Percentiles rank a stretch among this genome's conserved stretches.
These are phyloP conservation scores for Paramyrothecium sp. DNA, from an alignment of 2,329 filamentous ascomycete species.

Conservation along the genomic window DNA sequence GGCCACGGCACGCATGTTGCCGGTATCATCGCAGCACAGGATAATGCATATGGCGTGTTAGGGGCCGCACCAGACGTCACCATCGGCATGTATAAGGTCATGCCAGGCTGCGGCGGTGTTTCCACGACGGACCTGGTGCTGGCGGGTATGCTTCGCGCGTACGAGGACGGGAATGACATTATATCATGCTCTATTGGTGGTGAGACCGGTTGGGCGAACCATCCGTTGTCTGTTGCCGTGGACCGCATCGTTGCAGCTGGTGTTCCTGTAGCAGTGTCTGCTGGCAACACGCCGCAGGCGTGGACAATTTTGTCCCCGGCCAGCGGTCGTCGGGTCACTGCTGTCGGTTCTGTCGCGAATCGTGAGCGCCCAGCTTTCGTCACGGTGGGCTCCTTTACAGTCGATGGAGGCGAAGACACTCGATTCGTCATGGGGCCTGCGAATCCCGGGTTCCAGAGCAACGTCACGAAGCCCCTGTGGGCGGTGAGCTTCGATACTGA, in stretches of 20 bases:
- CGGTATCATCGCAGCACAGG: not conserved
- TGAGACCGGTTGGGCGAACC: not conserved
- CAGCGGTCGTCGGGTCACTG: not conserved
- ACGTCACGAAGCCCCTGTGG: not conserved
- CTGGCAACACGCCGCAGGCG: not conserved
- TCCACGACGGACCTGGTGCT: constrained; percentile 54
- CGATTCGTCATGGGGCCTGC: not conserved
- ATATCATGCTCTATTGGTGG: constrained; percentile 49
- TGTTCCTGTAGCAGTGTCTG: not conserved
- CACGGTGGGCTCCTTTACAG: not conserved
- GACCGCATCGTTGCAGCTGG: not conserved
- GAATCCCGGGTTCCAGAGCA: not conserved
- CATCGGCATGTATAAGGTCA: constrained; percentile 52
- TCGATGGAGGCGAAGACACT: not conserved
- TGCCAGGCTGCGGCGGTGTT: constrained; percentile 46
- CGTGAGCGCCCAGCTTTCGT: not conserved
- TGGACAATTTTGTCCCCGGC: not conserved
- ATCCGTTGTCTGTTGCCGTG: not conserved
- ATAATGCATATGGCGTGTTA: constrained; percentile 46
- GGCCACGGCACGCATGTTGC: not conserved
- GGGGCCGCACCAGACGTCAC: constrained; percentile 53
- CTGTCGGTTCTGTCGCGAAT: not conserved
- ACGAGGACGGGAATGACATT: constrained; percentile 51
- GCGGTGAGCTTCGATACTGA: not conserved
- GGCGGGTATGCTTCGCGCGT: constrained; percentile 53